phyloP scores from a whole-genome alignment of 306 rosid genomes.

The Dalbergia cultrata region DNA sequence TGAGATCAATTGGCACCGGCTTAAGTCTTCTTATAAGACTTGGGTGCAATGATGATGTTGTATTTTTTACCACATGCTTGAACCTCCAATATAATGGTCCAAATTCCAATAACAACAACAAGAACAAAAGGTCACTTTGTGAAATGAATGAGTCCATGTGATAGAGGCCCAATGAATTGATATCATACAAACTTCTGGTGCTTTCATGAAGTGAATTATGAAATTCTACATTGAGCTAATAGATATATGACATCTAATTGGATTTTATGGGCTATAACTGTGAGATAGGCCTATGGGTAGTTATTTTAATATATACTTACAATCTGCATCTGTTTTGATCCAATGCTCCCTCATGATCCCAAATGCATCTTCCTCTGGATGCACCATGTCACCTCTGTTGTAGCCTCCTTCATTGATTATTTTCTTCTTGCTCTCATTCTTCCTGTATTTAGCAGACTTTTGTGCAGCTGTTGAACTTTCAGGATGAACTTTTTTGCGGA shows the following conservation, averaged over 20 bases:
- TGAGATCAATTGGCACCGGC: neutral
- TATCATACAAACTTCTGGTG: neutral
- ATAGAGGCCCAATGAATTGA: neutral
- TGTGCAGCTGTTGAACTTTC: constrained; percentile 62
- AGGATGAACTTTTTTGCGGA: constrained; percentile 86
- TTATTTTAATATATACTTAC: constrained; percentile 63
- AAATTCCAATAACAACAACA: neutral
- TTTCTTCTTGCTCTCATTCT: constrained; percentile 70
- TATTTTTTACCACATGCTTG: neutral
- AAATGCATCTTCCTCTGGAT: constrained; percentile 71
- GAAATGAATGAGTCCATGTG: neutral
- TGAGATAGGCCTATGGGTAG: neutral
- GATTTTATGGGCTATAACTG: neutral
- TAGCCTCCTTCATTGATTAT: constrained; percentile 51
- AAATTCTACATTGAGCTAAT: neutral
- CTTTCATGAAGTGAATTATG: constrained; percentile 11
- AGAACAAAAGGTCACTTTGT: neutral
- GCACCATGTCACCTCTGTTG: constrained; percentile 55
- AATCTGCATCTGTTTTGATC: constrained; percentile 97
- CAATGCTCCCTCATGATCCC: constrained; percentile 79
- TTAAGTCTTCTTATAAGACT: neutral
- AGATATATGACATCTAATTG: neutral
- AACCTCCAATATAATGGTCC: neutral
- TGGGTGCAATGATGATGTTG: neutral
- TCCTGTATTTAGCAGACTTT: constrained; percentile 55